Conservation (phyloP, 2,329 filamentous ascomycete genomes). For the Juglanconis sp. region DNA sequence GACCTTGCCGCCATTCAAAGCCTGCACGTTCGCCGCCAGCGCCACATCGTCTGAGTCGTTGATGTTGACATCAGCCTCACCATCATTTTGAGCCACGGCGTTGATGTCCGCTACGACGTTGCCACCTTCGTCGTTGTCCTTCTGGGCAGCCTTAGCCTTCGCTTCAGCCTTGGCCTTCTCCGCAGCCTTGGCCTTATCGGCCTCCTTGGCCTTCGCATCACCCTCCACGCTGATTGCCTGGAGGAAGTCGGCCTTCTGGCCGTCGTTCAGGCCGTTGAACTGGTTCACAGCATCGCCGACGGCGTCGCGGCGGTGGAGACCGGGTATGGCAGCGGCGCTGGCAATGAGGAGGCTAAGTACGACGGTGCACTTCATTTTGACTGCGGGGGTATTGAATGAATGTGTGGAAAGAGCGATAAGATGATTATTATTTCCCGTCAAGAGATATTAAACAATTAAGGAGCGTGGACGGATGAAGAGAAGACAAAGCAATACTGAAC, state of each 20-base stretch:
- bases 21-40: not conserved
- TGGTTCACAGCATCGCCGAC: not conserved
- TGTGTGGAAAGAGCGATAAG: not conserved
- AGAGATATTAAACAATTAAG: not conserved
- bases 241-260: not conserved
- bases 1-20: not conserved
- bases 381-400: not conserved
- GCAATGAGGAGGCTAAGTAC: not conserved
- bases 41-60: not conserved
- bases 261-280: not conserved
- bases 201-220: too few species aligned
- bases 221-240: not conserved
- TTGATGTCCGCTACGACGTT: not conserved
- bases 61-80: not conserved
- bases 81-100: not conserved
- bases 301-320: not conserved
- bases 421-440: too few species aligned
- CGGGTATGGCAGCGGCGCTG: not conserved
- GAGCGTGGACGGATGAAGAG: not conserved
- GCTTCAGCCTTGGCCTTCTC: too few species aligned
- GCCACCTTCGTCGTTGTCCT: not conserved
- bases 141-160: too few species aligned
- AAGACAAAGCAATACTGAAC: not conserved
- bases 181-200: too few species aligned
- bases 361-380: not conserved